A percentile compares a stretch with the other conserved stretches of the same genome.
phyloP scores from a whole-genome alignment of 1,284 basidiomycete species.

The Clitocybe nebularis region DNA sequence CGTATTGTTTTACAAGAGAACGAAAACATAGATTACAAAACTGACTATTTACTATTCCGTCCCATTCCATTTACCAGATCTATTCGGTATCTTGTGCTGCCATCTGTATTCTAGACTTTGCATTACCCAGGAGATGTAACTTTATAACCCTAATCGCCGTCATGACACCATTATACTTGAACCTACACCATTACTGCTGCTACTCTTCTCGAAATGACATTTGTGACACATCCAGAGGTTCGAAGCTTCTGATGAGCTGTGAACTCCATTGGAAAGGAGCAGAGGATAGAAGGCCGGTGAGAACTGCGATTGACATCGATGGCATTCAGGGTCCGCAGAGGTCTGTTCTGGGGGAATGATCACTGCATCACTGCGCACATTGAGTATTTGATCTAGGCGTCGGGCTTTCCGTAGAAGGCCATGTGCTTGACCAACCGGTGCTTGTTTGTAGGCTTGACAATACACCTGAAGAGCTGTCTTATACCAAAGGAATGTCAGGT shows the following conservation, averaged over 20 bases:
- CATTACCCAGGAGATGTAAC: slow-evolving; percentile 23
- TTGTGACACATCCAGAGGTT: slow-evolving; percentile 46
- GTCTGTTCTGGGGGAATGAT: slow-evolving; percentile 18
- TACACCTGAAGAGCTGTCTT: slow-evolving; percentile 87
- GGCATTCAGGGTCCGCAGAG: slow-evolving; percentile 33
- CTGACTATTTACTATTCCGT: slow-evolving; percentile 9
- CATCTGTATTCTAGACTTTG: slow-evolving; percentile 21
- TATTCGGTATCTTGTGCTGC: slow-evolving; percentile 17
- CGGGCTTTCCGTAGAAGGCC: slow-evolving; percentile 83
- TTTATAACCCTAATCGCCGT: slow-evolving; percentile 22
- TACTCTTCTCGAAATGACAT: slow-evolving; percentile 39
- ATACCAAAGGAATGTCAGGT: slow-evolving; percentile 6
- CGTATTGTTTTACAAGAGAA: slow-evolving; percentile 82
- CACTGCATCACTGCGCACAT: slow-evolving; percentile 27
- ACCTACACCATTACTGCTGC: slow-evolving; percentile 11
- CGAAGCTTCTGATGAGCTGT: slow-evolving; percentile 5
- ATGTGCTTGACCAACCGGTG: slow-evolving; percentile 65
- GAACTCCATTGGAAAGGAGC: slow-evolving; percentile 5
- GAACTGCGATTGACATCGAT: slow-evolving; percentile 36
- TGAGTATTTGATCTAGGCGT: slow-evolving; percentile 69
- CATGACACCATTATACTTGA: slow-evolving; percentile 11
- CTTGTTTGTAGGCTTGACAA: slow-evolving; percentile 80
- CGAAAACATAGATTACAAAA: slow-evolving; percentile 43
- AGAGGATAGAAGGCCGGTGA: slow-evolving; percentile 39
- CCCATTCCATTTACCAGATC: slow-evolving; percentile 15